phyloP scores from a whole-genome alignment of 192 early-diverging fungal species.

The Funneliformis geosporum region DNA sequence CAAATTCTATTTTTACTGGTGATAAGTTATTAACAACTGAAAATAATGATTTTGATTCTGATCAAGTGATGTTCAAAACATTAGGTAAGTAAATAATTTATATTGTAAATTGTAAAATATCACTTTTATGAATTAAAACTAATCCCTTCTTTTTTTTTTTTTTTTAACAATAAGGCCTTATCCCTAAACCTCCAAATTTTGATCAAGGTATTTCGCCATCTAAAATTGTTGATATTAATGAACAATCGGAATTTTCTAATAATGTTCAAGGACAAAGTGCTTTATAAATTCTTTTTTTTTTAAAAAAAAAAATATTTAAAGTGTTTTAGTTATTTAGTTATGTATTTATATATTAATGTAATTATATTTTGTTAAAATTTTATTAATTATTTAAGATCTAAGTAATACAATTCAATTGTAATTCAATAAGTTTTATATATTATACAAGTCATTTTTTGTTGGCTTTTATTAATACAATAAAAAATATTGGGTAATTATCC shows the following conservation, averaged over 20 bases:
- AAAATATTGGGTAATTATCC: too few relatives aligned
- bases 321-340: too few relatives aligned
- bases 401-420: too few relatives aligned
- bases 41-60: constrained; percentile 72
- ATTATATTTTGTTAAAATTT: too few relatives aligned
- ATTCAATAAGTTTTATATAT: too few relatives aligned
- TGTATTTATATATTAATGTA: too few relatives aligned
- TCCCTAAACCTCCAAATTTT: constrained; percentile 51
- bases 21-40: constrained; percentile 80
- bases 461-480: too few relatives aligned
- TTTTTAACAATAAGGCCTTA: constrained; percentile 36
- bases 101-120: neutral
- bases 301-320: too few relatives aligned
- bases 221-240: neutral
- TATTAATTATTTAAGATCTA: too few relatives aligned
- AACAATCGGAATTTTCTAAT: neutral
- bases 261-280: too few relatives aligned
- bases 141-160: neutral
- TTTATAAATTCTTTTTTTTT: too few relatives aligned
- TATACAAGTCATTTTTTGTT: too few relatives aligned
- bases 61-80: constrained; percentile 73
- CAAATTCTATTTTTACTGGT: constrained; percentile 85
- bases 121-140: neutral
- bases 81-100: constrained; percentile 40
- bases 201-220: constrained; percentile 35